Evolutionary conservation across 345 rosid genomes (phyloP).

Genomic region (Bretschneidera sinensis): DNA sequence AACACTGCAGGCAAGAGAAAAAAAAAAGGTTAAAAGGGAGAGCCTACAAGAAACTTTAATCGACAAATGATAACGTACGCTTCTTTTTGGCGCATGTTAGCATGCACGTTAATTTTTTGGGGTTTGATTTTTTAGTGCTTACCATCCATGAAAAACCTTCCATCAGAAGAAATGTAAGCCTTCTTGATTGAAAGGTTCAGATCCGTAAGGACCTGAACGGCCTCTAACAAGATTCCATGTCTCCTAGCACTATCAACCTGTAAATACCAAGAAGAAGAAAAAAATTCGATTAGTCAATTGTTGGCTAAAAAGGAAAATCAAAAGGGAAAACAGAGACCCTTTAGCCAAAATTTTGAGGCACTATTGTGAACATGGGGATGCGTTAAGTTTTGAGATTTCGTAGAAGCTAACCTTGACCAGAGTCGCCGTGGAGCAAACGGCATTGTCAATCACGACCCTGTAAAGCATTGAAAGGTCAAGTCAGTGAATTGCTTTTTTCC

Average conservation of each 20-base stretch:
- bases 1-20: conserved; percentile 53
- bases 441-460: conserved; percentile 98
- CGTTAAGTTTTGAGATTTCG: conserved; percentile 26
- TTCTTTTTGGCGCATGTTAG: not conserved
- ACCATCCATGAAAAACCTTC: conserved; percentile 98
- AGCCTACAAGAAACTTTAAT: too few species aligned
- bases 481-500: conserved; percentile 17
- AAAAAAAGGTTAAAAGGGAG: not conserved
- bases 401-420: conserved; percentile 78
- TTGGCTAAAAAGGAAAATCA: not conserved
- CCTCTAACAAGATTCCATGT: conserved; percentile 74
- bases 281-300: conserved; percentile 13
- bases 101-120: too few species aligned
- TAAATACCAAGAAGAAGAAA: not conserved
- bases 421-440: conserved; percentile 77
- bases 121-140: conserved; percentile 9
- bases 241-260: conserved; percentile 93
- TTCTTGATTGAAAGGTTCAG: conserved; percentile 88
- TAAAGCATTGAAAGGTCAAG: conserved; percentile 23
- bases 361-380: not conserved
- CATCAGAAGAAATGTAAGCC: conserved; percentile 86
- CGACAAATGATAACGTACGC: too few species aligned
- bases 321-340: conserved; percentile 1
- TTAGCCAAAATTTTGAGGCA: not conserved
- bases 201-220: conserved; percentile 92